A percentile compares a stretch with the other conserved stretches of the same genome.
Evolutionary conservation across 2,329 filamentous ascomycete species (phyloP).

Genomic region (Thielaviopsis cerberus): DNA sequence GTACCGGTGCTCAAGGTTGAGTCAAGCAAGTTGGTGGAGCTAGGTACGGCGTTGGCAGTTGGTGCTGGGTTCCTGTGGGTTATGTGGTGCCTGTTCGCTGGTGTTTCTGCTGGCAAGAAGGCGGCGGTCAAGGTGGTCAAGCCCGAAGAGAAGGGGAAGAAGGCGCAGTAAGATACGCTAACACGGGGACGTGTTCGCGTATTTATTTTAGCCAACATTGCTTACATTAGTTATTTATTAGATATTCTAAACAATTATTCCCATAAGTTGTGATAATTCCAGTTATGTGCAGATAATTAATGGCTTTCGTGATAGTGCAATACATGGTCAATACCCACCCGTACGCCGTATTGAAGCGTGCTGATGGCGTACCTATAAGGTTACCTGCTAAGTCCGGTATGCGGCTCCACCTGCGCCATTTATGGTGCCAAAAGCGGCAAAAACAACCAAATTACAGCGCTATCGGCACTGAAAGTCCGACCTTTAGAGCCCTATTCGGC

Average conservation of each 20-base stretch:
- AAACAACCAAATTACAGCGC: not conserved
- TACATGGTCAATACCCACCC: not conserved
- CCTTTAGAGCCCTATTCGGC: not conserved
- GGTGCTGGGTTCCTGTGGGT: constrained; percentile 52
- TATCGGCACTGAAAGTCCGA: not conserved
- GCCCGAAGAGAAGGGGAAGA: constrained; percentile 14
- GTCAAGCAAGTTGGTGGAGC: constrained; percentile 27
- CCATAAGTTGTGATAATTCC: too few relatives aligned
- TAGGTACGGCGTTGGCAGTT: constrained; percentile 41
- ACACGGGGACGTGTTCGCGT: too few relatives aligned
- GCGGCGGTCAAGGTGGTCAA: not conserved
- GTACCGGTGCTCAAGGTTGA: constrained; percentile 48
- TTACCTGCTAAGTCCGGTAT: not conserved
- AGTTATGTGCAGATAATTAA: too few relatives aligned
- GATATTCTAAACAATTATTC: too few relatives aligned
- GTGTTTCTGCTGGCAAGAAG: constrained; percentile 16
- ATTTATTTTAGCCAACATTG: too few relatives aligned
- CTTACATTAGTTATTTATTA: too few relatives aligned
- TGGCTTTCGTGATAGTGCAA: not conserved
- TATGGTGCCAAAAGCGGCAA: not conserved
- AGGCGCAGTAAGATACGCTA: constrained; percentile 10
- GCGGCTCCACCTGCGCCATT: not conserved
- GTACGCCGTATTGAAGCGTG: not conserved
- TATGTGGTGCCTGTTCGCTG: constrained; percentile 35
- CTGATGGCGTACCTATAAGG: not conserved